These are phyloP conservation scores for Phanerochaete carnosa DNA, from an alignment of 768 basidiomycete species.

Conservation along the genomic window DNA sequence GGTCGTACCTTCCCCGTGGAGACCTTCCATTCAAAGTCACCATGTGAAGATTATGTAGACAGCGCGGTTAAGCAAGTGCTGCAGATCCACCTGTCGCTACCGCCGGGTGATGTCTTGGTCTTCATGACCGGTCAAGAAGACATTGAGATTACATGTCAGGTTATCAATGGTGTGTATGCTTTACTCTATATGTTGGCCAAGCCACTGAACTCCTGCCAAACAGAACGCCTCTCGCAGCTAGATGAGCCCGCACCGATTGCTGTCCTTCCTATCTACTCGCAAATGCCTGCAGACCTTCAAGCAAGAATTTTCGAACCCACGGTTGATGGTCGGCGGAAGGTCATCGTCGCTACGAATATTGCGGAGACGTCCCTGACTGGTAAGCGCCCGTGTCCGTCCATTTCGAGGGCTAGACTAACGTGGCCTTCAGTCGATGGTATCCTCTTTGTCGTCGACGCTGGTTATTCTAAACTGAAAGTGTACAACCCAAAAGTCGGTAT, in stretches of 20 bases:
- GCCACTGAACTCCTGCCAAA: slow-evolving; percentile 2
- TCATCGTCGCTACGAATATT: slow-evolving; percentile 98
- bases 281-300: slow-evolving; percentile 99
- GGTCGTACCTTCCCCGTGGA: slow-evolving; percentile 98
- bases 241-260: slow-evolving; percentile 86
- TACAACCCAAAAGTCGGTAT: slow-evolving; percentile 99
- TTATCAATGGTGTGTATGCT: slow-evolving; percentile 68
- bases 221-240: slow-evolving; percentile 90
- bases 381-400: slow-evolving; percentile 25
- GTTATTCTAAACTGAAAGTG: slow-evolving; percentile 96
- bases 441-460: slow-evolving; percentile 93
- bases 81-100: slow-evolving; percentile 91
- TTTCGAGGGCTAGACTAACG: slow-evolving; percentile 3
- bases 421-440: slow-evolving; percentile 83
- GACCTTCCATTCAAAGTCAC: slow-evolving; percentile 92
- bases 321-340: slow-evolving; percentile 89
- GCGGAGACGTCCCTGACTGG: slow-evolving; percentile 97
- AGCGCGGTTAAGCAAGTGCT: slow-evolving; percentile 97
- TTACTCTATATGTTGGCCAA: background rate
- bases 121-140: slow-evolving; percentile 99
- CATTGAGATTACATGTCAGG: slow-evolving; percentile 95
- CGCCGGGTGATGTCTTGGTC: slow-evolving; percentile 91
- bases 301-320: slow-evolving; percentile 98
- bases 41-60: slow-evolving; percentile 99
- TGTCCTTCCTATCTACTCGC: slow-evolving; percentile 97